Evolutionary conservation across 768 basidiomycete genomes (phyloP).

Genomic region (Lentinus tigrinus): DNA sequence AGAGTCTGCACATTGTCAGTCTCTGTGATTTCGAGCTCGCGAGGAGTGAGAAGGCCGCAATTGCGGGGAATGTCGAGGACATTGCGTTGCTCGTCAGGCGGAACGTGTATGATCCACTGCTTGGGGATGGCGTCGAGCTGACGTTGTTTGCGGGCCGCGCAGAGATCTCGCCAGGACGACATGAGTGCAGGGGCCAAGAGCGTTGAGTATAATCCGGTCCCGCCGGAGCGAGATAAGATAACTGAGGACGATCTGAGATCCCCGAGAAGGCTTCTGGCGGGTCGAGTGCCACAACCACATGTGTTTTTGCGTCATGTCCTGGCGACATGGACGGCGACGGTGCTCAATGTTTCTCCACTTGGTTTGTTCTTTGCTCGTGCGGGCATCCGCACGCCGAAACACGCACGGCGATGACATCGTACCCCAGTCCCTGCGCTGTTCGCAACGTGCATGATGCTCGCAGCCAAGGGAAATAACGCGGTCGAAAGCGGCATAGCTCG

Average conservation of each 20-base stretch:
- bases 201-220: no score
- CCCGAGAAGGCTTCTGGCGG: not conserved
- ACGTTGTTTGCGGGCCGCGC: slow-evolving; percentile 48
- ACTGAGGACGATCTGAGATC: not conserved
- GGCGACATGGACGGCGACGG: no score
- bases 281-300: no score
- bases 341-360: no score
- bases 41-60: slow-evolving; percentile 54
- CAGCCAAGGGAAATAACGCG: not conserved
- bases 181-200: not conserved
- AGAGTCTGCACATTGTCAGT: slow-evolving; percentile 44
- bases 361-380: no score
- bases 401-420: no score
- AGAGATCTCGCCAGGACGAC: slow-evolving; percentile 49
- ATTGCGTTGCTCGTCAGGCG: slow-evolving; percentile 47
- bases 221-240: not conserved
- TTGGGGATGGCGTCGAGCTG: slow-evolving; percentile 60
- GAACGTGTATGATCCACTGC: slow-evolving; percentile 57
- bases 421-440: no score
- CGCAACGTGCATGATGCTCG: no score
- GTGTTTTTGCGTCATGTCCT: no score
- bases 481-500: not conserved
- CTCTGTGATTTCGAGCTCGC: slow-evolving; percentile 63
- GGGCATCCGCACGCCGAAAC: no score
- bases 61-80: slow-evolving; percentile 54